Evolutionary conservation across 2,329 filamentous ascomycete species (phyloP), one percentile per base, ranked within the genome.

Genomic region (Trichoderma lentiforme): DNA sequence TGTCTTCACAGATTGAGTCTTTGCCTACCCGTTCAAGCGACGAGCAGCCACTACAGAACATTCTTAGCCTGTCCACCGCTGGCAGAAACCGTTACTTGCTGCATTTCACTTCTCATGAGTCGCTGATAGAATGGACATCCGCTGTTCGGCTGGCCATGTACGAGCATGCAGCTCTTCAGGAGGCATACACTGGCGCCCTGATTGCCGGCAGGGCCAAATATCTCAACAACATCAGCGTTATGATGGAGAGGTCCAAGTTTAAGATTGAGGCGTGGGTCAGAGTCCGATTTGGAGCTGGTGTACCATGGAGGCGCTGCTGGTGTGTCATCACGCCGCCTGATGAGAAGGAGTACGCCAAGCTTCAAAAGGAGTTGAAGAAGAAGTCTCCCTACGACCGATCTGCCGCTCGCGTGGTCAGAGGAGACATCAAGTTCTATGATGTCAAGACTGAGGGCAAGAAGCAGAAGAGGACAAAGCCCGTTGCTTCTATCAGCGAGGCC

Each of bases 301-400:
- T 96, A 11, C 95, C 95, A 0, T 99, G 96, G 96, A 90, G 93
- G 79, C 91, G 95, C 51, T 99, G 95, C 82, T 99, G 95, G 95
- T 98, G 95, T 81, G 95, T 98, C 69, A 93, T 98, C 72, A 89
- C 90, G 7, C 96, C 95, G 3, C 95, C 96, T 0, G 93, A 97
- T 78, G 95, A 98, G 83, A 99, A 98, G 83, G 94, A 97, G 77
- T 91, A 90, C 75, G 89, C 91, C 75, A 97, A 94, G 80, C 84
- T 91, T 69, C 92, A 95, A 79, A 98, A 97, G 81, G 88, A 91
- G 32, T 80, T 92, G 78, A 97, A 97, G 81, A 91, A 91, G 83
- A 90, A 91, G 74, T 95, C 92, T 6, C 89, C 92, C 0, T 98
- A 98, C 79, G 93, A 97, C 77, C 90, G 93, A 34, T 88, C 89